Evolutionary conservation across 306 rosid species (phyloP), one percentile per base, ranked within the genome.

Genomic region (Geum urbanum): DNA sequence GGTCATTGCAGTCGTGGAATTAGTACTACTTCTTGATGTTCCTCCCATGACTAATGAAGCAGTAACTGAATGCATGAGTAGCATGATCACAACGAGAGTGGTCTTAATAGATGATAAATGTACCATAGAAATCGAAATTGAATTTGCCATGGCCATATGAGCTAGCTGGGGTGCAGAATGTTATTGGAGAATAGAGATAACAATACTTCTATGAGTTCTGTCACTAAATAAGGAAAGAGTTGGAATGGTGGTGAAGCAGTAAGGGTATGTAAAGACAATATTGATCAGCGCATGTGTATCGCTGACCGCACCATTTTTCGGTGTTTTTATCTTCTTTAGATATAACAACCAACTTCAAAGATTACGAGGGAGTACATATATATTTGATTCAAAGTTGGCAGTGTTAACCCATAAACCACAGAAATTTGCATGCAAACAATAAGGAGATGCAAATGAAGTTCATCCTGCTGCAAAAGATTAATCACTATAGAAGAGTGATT

Each of bases 221-320:
- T 27, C 32, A 27, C 32, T 27, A 2, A 27, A 27, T 27, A 27
- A 27, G 32, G 2, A 27, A 27, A 27, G 32, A 27, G 32, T 27
- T 27, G 32, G 32, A 27, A 27, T 1, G 32, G 2, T 27, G 32
- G 32, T 27, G 32, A 27, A 27, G 32, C 32, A 27, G 32, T 27
- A 2, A 2, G 32, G 1, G 2, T 27, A 27, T 27, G 32, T 27
- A 2, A 27, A 27, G 2, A 27, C 32, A 27, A 27, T 27, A 2
- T 27, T 27, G 32, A 27, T 27, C 32, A 27, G 63, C 22, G 73
- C 74, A 73, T 48, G 86, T 84, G 78, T 57, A 53, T 85, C 81
- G 84, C 81, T 81, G 84, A 80, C 83, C 83, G 81, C 92, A 79
- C 80, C 79, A 66, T 72, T 75, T 86, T 90, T 89, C 88, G 92